Conservation (phyloP, 148 eudicot species). For the Persicaria tinctoria region DNA sequence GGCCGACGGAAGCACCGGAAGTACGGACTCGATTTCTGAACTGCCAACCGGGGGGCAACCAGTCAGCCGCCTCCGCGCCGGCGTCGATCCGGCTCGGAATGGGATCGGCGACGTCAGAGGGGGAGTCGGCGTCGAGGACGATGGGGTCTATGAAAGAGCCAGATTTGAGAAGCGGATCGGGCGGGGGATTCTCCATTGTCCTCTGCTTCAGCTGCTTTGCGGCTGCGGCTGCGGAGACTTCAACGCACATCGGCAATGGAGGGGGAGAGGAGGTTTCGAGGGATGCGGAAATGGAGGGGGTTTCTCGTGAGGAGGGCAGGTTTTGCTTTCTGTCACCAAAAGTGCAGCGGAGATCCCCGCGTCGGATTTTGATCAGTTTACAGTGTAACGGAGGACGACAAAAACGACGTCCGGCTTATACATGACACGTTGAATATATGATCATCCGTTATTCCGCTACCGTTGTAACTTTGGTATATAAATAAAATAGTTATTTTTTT, state of each 20-base stretch:
- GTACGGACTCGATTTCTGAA: constrained; percentile 18
- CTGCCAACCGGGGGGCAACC: constrained; percentile 37
- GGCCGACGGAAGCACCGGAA: constrained; percentile 37
- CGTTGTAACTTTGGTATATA: too few relatives aligned
- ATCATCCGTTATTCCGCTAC: too few relatives aligned
- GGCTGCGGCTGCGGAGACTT: too few relatives aligned
- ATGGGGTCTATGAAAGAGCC: constrained; percentile 29
- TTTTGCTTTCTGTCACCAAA: too few relatives aligned
- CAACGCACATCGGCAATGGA: neutral
- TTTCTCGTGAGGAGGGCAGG: too few relatives aligned
- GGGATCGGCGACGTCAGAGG: neutral
- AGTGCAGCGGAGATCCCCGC: too few relatives aligned
- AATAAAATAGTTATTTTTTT: too few relatives aligned
- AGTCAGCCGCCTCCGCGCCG: constrained; percentile 20
- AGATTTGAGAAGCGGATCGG: constrained; percentile 30
- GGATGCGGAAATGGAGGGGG: too few relatives aligned
- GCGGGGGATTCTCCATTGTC: neutral
- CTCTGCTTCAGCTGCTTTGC: neutral
- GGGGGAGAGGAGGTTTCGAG: neutral
- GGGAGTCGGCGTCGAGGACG: neutral
- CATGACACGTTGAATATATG: too few relatives aligned
- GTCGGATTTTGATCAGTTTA: too few relatives aligned
- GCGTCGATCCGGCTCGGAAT: neutral
- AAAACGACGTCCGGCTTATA: too few relatives aligned
- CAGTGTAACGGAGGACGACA: too few relatives aligned